Base-by-base conservation (phyloP, 768 basidiomycete genomes). In the Phylloporus scabripes region DNA sequence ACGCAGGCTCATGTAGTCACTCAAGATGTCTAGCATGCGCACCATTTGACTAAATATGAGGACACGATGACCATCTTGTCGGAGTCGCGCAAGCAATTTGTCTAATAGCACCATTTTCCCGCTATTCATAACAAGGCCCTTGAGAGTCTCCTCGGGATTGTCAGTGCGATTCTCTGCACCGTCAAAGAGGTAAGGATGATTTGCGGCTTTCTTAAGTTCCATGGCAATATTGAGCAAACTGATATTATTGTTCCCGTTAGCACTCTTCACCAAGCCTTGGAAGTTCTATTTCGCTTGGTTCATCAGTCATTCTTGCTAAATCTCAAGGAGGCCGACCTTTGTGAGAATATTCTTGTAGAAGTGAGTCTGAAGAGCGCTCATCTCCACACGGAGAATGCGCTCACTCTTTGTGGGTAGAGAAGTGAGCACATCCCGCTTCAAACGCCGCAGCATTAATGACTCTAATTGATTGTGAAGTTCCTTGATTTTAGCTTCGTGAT, bases 1-100 rank as follows among this genome's bases (percentile, higher is more conserved):
- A 42, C 96, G 79, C 48, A 94, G 73, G 34, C 73, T 71, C 85
- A 98, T 92, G 70, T 97, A 98, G 69, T 99, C 96, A 56, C 90
- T 94, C 60, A 99, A 81, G 65, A 99, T 98, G 70, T 99, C 96
- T 39, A 99, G 78, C 83, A 98, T 91, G 51, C 96, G 83, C 51
- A 98, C 94, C 96, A 99, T 99, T 70, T 97, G 92, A 61, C 93
- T 96, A 76, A 99, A 99, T 60, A 99, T 98, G 59, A 99, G 78
- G 23, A 99, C 96, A 43, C 96, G 88, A 61, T 98, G 96, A 3
- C 90, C 89, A 64, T 98, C 95, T 57, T 80, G 83, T 60, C 87
- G 87, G 43, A 98, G 79, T 15, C 91, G 83, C 20, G 76, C 79
- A n/a, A 98, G 82, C 14, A 99, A 80, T 68, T 99, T 99, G 73